Conservation (phyloP, 352 stramenopile genomes). For the Thalassiosira exigua region DNA sequence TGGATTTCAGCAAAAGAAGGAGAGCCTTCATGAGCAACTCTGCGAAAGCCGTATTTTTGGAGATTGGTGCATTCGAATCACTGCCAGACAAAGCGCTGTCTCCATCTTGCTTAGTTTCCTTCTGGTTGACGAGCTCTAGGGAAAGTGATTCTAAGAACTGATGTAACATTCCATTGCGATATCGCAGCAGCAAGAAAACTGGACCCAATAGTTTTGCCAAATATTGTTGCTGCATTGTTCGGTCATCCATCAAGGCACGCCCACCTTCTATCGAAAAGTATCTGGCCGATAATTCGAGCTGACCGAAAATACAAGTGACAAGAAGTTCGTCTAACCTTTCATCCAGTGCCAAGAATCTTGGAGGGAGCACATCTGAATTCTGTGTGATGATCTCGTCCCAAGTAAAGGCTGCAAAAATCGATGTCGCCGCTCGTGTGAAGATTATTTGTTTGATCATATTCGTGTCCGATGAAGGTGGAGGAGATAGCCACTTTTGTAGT, state of each 20-base stretch:
- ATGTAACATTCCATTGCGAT: constrained; percentile 42
- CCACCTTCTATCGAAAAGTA: constrained; percentile 15
- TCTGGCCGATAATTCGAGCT: constrained; percentile 38
- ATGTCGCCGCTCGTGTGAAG: constrained; percentile 41
- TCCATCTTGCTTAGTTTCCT: too few relatives aligned
- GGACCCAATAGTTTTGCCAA: constrained; percentile 47
- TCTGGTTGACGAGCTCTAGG: constrained; percentile 22
- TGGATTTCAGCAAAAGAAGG: constrained; percentile 49
- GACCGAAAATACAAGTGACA: constrained; percentile 35
- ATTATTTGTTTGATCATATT: constrained; percentile 13
- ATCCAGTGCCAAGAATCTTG: constrained; percentile 44
- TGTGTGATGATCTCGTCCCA: constrained; percentile 43
- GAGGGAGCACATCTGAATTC: constrained; percentile 12
- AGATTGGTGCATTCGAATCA: background rate
- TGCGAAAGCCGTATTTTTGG: background rate
- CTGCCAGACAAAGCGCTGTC: too few relatives aligned
- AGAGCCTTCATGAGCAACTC: constrained; percentile 48
- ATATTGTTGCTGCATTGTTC: constrained; percentile 28
- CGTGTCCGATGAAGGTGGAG: background rate
- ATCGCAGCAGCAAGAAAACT: constrained; percentile 44
- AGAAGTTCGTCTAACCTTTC: constrained; percentile 42
- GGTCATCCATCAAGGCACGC: constrained; percentile 34
- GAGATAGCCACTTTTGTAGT: constrained; percentile 46
- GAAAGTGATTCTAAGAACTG: constrained; percentile 40
- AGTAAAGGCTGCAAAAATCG: constrained; percentile 56